These are phyloP conservation scores for Triadica sebifera DNA, from an alignment of 345 rosid genomes.

Conservation along the genomic window DNA sequence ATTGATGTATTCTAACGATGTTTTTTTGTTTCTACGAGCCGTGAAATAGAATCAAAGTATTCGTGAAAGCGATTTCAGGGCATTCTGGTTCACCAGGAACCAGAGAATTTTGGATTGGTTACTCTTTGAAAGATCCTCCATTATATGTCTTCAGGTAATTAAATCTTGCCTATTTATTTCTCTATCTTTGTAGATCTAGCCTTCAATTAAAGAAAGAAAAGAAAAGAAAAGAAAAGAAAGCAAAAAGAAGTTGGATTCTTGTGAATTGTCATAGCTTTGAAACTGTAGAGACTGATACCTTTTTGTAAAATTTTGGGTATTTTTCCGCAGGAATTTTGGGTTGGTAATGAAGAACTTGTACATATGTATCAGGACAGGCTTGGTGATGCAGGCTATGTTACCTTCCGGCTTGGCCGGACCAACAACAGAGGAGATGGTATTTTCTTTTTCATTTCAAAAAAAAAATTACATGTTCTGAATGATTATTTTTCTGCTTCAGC, in stretches of 20 bases:
- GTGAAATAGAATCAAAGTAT: slow-evolving; percentile 50
- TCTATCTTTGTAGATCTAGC: slow-evolving; percentile 3
- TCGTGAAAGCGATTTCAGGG: slow-evolving; percentile 64
- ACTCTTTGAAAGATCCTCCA: slow-evolving; percentile 59
- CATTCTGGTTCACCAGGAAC: slow-evolving; percentile 57
- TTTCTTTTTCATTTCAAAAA: background rate
- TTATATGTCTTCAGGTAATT: slow-evolving; percentile 70
- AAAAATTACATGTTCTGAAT: background rate
- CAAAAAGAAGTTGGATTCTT: no score
- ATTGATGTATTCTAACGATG: background rate
- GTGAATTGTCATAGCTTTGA: background rate
- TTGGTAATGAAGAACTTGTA: slow-evolving; percentile 72
- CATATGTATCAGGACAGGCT: slow-evolving; percentile 59
- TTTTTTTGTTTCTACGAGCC: background rate
- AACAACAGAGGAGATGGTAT: slow-evolving; percentile 47
- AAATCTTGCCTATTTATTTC: background rate
- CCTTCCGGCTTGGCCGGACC: slow-evolving; percentile 61
- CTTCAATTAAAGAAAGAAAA: background rate
- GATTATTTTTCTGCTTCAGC: background rate
- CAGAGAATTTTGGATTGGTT: slow-evolving; percentile 63
- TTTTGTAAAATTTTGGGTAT: background rate
- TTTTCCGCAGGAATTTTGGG: slow-evolving; percentile 67
- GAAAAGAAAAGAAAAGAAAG: no score
- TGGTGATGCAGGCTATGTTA: slow-evolving; percentile 55
- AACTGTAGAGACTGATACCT: background rate